These are phyloP conservation scores for Cladosporium sp. DNA, from an alignment of 2,329 filamentous ascomycete species.

Conservation along the genomic window DNA sequence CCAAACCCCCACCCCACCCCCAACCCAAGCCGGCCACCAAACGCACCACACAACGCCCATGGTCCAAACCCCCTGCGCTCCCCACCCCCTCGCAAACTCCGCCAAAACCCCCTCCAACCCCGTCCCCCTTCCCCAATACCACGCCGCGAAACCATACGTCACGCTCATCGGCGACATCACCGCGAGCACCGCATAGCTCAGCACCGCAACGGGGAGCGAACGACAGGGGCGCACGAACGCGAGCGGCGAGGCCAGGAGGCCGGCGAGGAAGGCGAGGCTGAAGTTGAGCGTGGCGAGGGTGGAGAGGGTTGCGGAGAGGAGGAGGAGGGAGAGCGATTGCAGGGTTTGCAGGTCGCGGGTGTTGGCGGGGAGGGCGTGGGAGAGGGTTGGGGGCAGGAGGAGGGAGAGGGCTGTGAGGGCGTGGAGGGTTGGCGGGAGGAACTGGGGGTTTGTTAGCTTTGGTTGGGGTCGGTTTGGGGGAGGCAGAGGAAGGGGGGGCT, in stretches of 20 bases:
- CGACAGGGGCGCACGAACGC: constrained; percentile 55
- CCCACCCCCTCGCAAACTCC: constrained; percentile 28
- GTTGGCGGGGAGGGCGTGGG: constrained; percentile 16
- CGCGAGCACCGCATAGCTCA: not conserved
- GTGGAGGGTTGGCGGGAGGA: constrained; percentile 36
- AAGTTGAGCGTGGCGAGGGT: constrained; percentile 95
- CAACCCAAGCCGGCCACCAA: constrained; percentile 31
- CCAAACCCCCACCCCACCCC: constrained; percentile 21
- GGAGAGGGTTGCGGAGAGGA: constrained; percentile 85
- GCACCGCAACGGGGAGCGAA: constrained; percentile 10
- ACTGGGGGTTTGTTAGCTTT: constrained; percentile 5
- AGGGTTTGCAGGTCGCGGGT: constrained; percentile 68
- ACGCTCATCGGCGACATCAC: constrained; percentile 12
- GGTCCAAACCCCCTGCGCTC: constrained; percentile 28
- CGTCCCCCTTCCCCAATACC: not conserved
- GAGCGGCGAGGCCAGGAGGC: constrained; percentile 69
- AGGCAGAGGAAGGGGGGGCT: constrained; percentile 37
- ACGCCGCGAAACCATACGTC: not conserved
- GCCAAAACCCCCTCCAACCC: constrained; percentile 20
- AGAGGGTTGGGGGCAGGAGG: constrained; percentile 23
- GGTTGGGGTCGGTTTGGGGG: not conserved
- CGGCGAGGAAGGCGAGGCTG: constrained; percentile 78
- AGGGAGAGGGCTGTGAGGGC: constrained; percentile 41
- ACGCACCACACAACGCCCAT: constrained; percentile 26
- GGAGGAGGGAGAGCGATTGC: constrained; percentile 85